Evolutionary conservation across 2,329 filamentous ascomycete genomes (phyloP), one percentile per base, ranked within the genome.

Genomic region (Xylaria sp.): DNA sequence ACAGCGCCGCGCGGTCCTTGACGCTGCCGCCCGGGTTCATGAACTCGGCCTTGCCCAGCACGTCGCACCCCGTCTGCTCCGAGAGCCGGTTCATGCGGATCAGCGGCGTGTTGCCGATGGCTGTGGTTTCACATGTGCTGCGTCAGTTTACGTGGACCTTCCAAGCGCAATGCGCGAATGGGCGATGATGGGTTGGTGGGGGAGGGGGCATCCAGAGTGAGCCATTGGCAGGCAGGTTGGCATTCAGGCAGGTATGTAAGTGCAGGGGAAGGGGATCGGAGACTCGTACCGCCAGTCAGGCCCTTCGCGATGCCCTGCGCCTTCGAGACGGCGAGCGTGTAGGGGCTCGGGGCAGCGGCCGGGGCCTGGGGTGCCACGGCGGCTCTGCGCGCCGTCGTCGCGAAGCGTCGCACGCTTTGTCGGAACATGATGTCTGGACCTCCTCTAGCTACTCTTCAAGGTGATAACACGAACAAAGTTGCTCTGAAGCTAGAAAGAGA

Each of bases 1-100:
- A 99, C 44, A 97, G 84, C 3, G 94, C 94, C 2, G 94, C 94
- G 60, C 94, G 90, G 76, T 99, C 94, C 78, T 99, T 99, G 72
- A 99, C 88, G 50, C 88, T 92, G 55, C 94, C 94, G 63, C 94
- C 94, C 1, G 94, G 94, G 79, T 99, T 99, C 81, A 96, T 94
- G 78, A 99, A 99, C 73, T 99, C 94, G 66, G 94, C 92, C 75
- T 99, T 99, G 68, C 93, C 94, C 39, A 97, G 86, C 54, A 99
- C 80, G 66, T 96, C 90, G 81, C 94, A 97, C 62, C 92, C 92
- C 0, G 94, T 97, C 69, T 95, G 83, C 56, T 91, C 86, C 39
- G 93, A 97, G 63, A 97, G 86, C 57, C 81, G 85, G 74, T 96
- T 93, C 46, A 99, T 81, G 44, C 90, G 88, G 72, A 99, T 96